Percentiles rank a stretch among this genome's conserved stretches.
These are phyloP conservation scores for Hygrophorus russula DNA, from an alignment of 768 basidiomycete species.

Conservation along the genomic window DNA sequence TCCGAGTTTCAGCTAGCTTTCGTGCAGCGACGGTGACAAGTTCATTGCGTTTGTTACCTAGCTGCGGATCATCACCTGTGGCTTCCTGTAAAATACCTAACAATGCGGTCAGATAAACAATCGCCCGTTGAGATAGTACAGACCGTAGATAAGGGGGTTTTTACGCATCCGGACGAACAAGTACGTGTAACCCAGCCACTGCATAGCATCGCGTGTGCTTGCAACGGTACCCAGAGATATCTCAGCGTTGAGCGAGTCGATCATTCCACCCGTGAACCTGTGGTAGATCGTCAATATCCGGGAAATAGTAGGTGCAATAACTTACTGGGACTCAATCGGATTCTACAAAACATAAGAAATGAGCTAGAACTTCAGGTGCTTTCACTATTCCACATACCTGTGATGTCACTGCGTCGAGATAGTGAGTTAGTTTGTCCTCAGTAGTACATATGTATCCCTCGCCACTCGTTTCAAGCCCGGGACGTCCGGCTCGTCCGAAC, in stretches of 20 bases:
- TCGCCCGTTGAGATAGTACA: constrained; percentile 9
- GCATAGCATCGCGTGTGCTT: constrained; percentile 74
- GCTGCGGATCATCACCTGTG: constrained; percentile 55
- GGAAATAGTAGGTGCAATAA: constrained; percentile 1
- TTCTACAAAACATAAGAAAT: constrained; percentile 34
- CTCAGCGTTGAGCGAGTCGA: constrained; percentile 91
- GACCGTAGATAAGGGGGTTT: constrained; percentile 83
- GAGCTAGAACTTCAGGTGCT: not conserved
- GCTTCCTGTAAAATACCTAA: constrained; percentile 68
- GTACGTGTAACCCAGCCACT: constrained; percentile 97
- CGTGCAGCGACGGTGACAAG: constrained; percentile 58
- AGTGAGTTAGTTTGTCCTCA: constrained; percentile 85
- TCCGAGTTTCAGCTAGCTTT: constrained; percentile 55
- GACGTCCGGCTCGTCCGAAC: constrained; percentile 91
- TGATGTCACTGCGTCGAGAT: constrained; percentile 77
- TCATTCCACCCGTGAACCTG: constrained; percentile 74
- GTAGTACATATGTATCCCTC: constrained; percentile 97
- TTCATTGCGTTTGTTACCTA: constrained; percentile 58
- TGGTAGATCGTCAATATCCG: not conserved
- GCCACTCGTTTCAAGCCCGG: constrained; percentile 82
- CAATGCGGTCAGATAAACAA: constrained; percentile 5
- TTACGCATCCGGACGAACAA: constrained; percentile 90
- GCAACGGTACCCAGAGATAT: constrained; percentile 91
- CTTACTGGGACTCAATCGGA: constrained; percentile 93
- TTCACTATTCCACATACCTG: constrained; percentile 42